Conservation (phyloP, 108 stramenopile species). For the Ochromonas danica region DNA sequence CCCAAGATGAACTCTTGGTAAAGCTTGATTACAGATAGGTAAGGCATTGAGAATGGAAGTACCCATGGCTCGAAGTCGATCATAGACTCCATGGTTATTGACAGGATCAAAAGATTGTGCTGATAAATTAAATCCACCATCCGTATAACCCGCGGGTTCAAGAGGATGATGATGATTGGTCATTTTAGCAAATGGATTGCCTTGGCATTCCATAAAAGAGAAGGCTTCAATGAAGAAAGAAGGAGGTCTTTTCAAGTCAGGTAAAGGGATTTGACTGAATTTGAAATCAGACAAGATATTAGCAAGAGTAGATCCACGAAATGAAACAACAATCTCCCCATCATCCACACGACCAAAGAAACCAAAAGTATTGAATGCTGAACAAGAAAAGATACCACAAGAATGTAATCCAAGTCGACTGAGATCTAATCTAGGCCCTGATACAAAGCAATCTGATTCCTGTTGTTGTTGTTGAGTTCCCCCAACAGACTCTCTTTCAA, state of each 20-base stretch:
- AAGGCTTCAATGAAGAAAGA: neutral
- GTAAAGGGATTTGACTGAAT: neutral
- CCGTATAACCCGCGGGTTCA: too few relatives aligned
- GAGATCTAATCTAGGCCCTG: too few relatives aligned
- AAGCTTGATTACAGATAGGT: neutral
- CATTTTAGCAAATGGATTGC: too few relatives aligned
- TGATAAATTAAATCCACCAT: neutral
- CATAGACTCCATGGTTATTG: neutral
- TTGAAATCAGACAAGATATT: neutral
- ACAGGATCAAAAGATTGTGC: neutral
- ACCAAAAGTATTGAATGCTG: too few relatives aligned
- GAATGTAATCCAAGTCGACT: neutral
- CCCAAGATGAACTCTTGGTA: neutral
- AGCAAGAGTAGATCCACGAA: neutral
- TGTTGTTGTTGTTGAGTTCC: neutral
- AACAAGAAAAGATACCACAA: neutral
- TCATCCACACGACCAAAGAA: too few relatives aligned
- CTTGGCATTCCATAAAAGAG: too few relatives aligned
- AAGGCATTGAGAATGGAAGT: too few relatives aligned
- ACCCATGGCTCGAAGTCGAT: neutral
- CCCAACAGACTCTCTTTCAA: neutral
- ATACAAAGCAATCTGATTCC: too few relatives aligned
- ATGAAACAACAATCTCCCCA: neutral
- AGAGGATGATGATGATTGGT: too few relatives aligned
- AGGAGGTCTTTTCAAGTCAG: neutral